These are phyloP conservation scores for Cercospora nicotianae DNA, from an alignment of 2,329 filamentous ascomycete species.

Conservation along the genomic window DNA sequence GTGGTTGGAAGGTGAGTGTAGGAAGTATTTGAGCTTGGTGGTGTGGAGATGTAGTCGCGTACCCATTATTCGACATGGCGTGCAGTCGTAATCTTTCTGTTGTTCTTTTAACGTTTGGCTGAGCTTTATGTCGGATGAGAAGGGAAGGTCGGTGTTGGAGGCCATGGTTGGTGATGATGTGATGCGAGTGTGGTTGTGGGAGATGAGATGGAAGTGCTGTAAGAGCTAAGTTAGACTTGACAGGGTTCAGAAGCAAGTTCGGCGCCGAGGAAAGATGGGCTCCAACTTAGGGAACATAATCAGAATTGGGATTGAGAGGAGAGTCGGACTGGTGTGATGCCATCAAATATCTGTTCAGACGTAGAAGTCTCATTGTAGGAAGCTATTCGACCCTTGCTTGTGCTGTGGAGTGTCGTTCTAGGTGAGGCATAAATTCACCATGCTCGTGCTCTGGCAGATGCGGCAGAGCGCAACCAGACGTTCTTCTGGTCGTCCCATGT, in stretches of 20 bases:
- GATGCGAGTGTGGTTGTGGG: background rate
- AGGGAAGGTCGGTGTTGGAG: conserved; percentile 19
- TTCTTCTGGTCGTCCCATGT: background rate
- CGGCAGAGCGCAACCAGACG: background rate
- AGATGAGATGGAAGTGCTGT: background rate
- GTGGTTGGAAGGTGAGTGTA: too few species aligned
- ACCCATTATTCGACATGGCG: conserved; percentile 39
- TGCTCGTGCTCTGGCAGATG: background rate
- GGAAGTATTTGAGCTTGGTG: too few species aligned
- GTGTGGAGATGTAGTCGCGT: background rate
- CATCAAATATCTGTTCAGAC: background rate
- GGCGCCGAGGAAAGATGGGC: conserved; percentile 1
- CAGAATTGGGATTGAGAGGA: background rate
- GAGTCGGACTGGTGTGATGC: background rate
- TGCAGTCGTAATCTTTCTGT: conserved; percentile 36
- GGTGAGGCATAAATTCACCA: background rate
- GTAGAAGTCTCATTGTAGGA: background rate
- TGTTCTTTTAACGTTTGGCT: conserved; percentile 30
- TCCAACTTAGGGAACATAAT: background rate
- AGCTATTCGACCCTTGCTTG: background rate
- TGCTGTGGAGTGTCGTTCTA: background rate
- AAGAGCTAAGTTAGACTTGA: background rate
- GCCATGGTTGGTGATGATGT: background rate
- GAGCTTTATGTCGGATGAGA: conserved; percentile 24
- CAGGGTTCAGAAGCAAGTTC: conserved; percentile 1